Evolutionary conservation across 2,329 filamentous ascomycete species (phyloP), one percentile per base, ranked within the genome.

Genomic region (Fusarium stilboides): DNA sequence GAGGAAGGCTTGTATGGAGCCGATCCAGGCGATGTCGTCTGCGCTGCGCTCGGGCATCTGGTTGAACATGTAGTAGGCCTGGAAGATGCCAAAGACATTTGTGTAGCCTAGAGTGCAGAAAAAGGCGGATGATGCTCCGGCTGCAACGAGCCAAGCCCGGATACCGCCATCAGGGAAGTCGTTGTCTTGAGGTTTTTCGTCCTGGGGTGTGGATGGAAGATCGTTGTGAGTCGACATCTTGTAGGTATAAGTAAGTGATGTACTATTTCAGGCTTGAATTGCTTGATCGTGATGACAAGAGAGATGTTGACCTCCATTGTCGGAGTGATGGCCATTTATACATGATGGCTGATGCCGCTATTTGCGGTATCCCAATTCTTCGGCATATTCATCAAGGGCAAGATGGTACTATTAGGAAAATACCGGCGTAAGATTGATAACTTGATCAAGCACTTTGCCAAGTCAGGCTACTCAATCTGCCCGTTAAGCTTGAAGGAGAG

Each of bases 1-100:
- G 6, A 76, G 54, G 6, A 75, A 76, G 0, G 69, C 69, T 8
- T 74, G 69, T 6, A 76, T 54, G 2, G 68, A 69, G 0, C 73
- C 74, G 3, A 76, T 76, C 75, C 75, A 76, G 8, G 74, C 73
- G 36, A 76, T 73, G 1, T 74, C 62, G 51, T 75, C 71, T 2
- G 74, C 65, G 3, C 66, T 69, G 26, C 67, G 58, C 9, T 70
- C 59, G 0, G 51, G 61, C 39, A 76, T 63, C 40, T 75, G 73
- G 37, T 75, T 61, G 24, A 61, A 62, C 61, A 73, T 72, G 59
- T 76, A 76, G 26, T 76, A 65, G 1, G 70, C 74, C 19, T 75
- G 71, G 54, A 76, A 76, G 12, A 75, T 71, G 12, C 74, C 71
- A 45, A 75, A 76, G 7, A 68, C 68, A 54, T 75, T 76, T 53